Conservation (phyloP, 805 yeast genomes). For the Wickerhamomyces queroliae region DNA sequence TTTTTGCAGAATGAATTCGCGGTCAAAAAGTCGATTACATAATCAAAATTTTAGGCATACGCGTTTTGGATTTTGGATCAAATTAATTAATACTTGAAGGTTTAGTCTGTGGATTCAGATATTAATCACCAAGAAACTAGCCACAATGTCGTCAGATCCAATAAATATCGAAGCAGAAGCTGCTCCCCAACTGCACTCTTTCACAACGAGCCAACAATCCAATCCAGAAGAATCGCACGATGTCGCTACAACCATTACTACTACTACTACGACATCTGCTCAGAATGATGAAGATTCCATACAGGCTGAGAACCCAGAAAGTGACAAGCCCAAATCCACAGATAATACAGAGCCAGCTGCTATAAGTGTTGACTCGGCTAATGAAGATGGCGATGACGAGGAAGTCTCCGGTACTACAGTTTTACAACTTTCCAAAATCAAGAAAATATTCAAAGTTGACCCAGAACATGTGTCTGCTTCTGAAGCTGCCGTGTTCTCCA, state of each 20-base stretch:
- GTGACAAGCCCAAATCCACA: background rate
- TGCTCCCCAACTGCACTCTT: conserved; percentile 20
- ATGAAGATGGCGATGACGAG: conserved; percentile 18
- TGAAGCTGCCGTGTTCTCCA: conserved; percentile 64
- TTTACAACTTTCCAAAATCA: conserved; percentile 64
- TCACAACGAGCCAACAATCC: conserved; percentile 3
- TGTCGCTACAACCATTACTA: conserved; percentile 6
- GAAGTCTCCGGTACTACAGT: conserved; percentile 27
- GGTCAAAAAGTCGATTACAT: background rate
- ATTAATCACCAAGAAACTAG: too few species aligned
- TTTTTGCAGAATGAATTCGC: background rate
- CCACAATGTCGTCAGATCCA: background rate
- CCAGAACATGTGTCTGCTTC: conserved; percentile 67
- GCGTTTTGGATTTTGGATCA: too few species aligned
- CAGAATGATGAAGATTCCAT: background rate
- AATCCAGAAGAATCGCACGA: background rate
- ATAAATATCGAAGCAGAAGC: conserved; percentile 2
- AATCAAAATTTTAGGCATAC: background rate
- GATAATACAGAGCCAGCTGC: background rate
- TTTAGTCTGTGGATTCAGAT: too few species aligned
- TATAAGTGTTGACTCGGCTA: background rate
- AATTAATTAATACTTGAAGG: too few species aligned
- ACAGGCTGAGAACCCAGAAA: background rate
- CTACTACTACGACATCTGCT: conserved; percentile 11
- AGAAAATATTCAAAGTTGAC: conserved; percentile 68